Evolutionary conservation across 306 rosid genomes (phyloP).

Genomic region (Rosa multiflora): DNA sequence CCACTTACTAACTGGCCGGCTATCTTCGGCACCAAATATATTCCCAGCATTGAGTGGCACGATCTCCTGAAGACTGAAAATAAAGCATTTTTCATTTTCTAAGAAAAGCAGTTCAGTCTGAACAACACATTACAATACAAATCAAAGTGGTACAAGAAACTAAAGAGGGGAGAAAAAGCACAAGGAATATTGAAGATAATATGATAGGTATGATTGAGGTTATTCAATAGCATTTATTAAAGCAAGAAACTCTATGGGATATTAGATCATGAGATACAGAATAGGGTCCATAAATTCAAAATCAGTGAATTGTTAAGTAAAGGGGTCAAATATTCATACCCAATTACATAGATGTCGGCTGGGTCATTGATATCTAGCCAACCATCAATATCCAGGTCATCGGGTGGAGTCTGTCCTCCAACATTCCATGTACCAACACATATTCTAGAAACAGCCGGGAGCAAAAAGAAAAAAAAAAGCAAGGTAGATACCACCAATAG

Average conservation of each 20-base stretch:
- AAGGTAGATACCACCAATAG: constrained; percentile 9
- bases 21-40: constrained; percentile 80
- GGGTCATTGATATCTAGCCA: constrained; percentile 70
- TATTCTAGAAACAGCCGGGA: constrained; percentile 42
- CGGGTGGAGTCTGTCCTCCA: constrained; percentile 80
- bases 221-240: constrained; percentile 8
- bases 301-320: constrained; percentile 7
- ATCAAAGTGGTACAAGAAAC: constrained; percentile 6
- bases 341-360: constrained; percentile 88
- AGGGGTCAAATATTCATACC: constrained; percentile 42
- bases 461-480: constrained; percentile 25
- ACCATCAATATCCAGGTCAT: constrained; percentile 80
- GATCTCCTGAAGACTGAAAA: constrained; percentile 90
- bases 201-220: not conserved
- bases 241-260: not conserved
- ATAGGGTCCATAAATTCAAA: constrained; percentile 9
- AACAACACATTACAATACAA: constrained; percentile 22
- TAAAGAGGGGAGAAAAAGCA: constrained; percentile 10
- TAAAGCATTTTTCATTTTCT: constrained; percentile 19
- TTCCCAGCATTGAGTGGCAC: constrained; percentile 92
- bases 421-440: constrained; percentile 90
- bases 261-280: constrained; percentile 6
- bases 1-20: constrained; percentile 78
- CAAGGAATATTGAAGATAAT: not conserved
- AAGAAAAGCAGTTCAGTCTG: not conserved